Base-by-base conservation (phyloP, 1,139 yeast species). In the Geotrichum macrosporum region DNA sequence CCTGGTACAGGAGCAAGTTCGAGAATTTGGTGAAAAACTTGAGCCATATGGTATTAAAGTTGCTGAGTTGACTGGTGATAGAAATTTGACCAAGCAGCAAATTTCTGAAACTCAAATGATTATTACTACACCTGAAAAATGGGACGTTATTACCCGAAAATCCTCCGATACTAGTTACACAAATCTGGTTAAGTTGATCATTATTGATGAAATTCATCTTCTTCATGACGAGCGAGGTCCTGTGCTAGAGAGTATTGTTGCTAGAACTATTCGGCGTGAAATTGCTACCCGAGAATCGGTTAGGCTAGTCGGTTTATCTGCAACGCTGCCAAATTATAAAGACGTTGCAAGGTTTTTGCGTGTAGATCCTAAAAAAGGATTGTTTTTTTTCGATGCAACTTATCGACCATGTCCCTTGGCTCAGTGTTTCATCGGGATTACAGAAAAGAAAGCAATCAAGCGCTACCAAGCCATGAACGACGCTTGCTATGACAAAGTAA, bases 221-320 rank as follows among this genome's bases (percentile, higher is more conserved):
- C 72, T 92, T 57, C 96, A 92, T 62, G 98, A 92, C 60, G 88
- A 83, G 56, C 79, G 98, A 71, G 98, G 98, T 4, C 96, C 97
- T 0, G 97, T 89, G 0, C 61, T 92, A 46, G 98, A 92, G 62
- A 80, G 84, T 59, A 81, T 92, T 43, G 92, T 92, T 2, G 78
- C 95, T 3, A 73, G 98, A 58, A 76, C 86, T 0, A 59, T 81
- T 30, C 67, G 86, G 51, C 71, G 71, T 39, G 63, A 66, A 2
- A 76, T 74, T 46, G 66, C 69, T 57, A 73, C 59, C 22, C 69
- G 70, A 52, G 73, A 74, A 5, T 67, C 71, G 3, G 79, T 80
- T 0, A 72, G 98, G 52, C 65, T 92, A 10, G 80, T 92, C 10
- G 98, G 96, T 0, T 70, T 92, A 19, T 89, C 97, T 0, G 98